Percentiles rank a stretch among this genome's conserved stretches.
Evolutionary conservation across 192 early-diverging fungal genomes (phyloP).

Genomic region (Rhizoclosmatium sp.): DNA sequence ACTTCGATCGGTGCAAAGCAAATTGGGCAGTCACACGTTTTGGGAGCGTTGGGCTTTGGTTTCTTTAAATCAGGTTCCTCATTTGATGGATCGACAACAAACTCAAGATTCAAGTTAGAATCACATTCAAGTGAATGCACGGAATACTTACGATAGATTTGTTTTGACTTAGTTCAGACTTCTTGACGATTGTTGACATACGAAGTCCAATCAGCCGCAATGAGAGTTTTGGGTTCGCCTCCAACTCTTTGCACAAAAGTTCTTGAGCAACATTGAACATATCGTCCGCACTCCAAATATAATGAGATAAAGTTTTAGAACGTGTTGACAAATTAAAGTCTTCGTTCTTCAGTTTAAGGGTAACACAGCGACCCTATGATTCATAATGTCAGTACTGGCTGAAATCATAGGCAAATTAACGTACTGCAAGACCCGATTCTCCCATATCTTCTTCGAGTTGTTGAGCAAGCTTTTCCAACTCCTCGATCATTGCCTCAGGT

Average conservation of each 20-base stretch:
- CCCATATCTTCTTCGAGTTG: conserved; percentile 30
- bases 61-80: not conserved
- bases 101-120: not conserved
- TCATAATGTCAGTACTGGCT: too few relatives aligned
- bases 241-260: conserved; percentile 11
- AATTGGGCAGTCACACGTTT: conserved; percentile 10
- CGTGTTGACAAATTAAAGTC: conserved; percentile 51
- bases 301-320: conserved; percentile 40
- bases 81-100: not conserved
- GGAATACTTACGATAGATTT: not conserved
- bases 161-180: conserved; percentile 3
- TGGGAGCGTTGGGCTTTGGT: not conserved
- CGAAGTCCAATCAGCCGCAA: conserved; percentile 30
- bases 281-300: conserved; percentile 33
- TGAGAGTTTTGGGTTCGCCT: not conserved
- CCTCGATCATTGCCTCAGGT: conserved; percentile 15
- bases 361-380: conserved; percentile 51
- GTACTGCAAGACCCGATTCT: not conserved
- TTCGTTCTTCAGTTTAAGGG: conserved; percentile 55
- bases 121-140: not conserved
- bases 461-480: conserved; percentile 12
- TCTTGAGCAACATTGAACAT: conserved; percentile 34
- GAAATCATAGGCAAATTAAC: not conserved
- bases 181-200: conserved; percentile 5
- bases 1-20: conserved; percentile 12